Evolutionary conservation across 2,329 filamentous ascomycete species (phyloP).

Genomic region (Macrophomina tecta): DNA sequence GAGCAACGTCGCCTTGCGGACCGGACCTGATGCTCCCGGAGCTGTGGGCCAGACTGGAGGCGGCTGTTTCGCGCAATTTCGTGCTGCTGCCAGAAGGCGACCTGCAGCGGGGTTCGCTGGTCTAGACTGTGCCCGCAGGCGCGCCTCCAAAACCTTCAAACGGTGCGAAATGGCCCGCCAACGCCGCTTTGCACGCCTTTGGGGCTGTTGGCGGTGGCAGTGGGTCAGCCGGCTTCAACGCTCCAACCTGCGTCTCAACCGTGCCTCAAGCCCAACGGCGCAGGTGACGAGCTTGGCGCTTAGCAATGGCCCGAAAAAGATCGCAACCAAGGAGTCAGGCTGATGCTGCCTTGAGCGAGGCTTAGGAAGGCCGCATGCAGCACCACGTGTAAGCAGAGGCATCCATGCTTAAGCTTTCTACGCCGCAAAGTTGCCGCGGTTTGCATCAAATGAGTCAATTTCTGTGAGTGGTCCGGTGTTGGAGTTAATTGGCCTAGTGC

Average conservation of each 20-base stretch:
- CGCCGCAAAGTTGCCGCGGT: conserved; percentile 9
- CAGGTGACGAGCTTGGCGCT: conserved; percentile 8
- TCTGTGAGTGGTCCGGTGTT: background rate
- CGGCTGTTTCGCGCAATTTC: conserved; percentile 8
- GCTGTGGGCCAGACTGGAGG: background rate
- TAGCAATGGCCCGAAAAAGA: background rate
- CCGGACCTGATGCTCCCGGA: conserved; percentile 16
- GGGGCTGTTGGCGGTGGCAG: conserved; percentile 20
- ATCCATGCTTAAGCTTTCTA: conserved; percentile 11
- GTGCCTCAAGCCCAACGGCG: conserved; percentile 12
- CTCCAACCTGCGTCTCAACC: conserved; percentile 16
- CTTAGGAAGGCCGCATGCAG: conserved; percentile 15
- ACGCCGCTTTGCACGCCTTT: background rate
- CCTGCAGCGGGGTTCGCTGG: conserved; percentile 9
- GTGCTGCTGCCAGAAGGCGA: conserved; percentile 20
- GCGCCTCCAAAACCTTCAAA: background rate
- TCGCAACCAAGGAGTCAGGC: background rate
- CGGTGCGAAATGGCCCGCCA: background rate
- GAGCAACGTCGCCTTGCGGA: conserved; percentile 13
- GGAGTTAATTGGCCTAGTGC: background rate
- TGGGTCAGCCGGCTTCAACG: conserved; percentile 11
- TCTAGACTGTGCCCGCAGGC: conserved; percentile 16
- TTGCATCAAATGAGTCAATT: conserved; percentile 12
- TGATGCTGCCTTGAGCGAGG: conserved; percentile 3
- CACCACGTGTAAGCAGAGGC: conserved; percentile 3